phyloP scores from a whole-genome alignment of 2,329 filamentous ascomycete genomes.

The Colletotrichum cordylinicola region DNA sequence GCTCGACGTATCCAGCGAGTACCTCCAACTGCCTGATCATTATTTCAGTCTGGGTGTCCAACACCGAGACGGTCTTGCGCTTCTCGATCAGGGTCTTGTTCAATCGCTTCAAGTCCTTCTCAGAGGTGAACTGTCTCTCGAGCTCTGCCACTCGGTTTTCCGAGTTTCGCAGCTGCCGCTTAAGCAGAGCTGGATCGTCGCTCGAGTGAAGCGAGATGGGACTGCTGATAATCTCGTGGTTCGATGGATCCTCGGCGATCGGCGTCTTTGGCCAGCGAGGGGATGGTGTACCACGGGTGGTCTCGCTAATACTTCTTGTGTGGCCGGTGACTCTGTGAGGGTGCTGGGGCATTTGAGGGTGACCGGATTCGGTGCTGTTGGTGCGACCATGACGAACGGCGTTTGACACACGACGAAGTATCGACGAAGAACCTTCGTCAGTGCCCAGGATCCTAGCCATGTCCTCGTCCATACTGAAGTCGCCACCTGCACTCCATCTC shows the following conservation, averaged over 20 bases:
- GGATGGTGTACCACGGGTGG: constrained; percentile 68
- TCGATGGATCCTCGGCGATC: constrained; percentile 53
- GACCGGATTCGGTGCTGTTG: constrained; percentile 72
- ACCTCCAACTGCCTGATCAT: constrained; percentile 92
- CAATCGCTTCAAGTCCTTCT: constrained; percentile 73
- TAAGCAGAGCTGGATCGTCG: constrained; percentile 72
- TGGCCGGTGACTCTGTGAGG: constrained; percentile 45
- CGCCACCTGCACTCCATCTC: constrained; percentile 79
- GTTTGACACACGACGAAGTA: constrained; percentile 89
- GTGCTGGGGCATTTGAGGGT: constrained; percentile 25
- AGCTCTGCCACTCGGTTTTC: constrained; percentile 88
- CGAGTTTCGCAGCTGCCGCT: constrained; percentile 79
- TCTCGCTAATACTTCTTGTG: constrained; percentile 69
- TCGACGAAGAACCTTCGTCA: constrained; percentile 78
- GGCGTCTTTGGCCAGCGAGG: constrained; percentile 76
- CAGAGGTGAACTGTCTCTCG: constrained; percentile 74
- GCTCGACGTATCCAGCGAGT: constrained; percentile 85
- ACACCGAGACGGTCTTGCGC: constrained; percentile 90
- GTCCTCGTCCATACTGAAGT: constrained; percentile 95
- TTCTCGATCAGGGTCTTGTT: constrained; percentile 92
- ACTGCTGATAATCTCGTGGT: constrained; percentile 68
- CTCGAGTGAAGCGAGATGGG: constrained; percentile 68
- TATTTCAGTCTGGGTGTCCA: constrained; percentile 94
- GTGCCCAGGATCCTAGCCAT: constrained; percentile 86
- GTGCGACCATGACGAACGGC: constrained; percentile 92